Evolutionary conservation across 495 filamentous ascomycete species (phyloP), one percentile per base, ranked within the genome.

Genomic region (Podospora comata): DNA sequence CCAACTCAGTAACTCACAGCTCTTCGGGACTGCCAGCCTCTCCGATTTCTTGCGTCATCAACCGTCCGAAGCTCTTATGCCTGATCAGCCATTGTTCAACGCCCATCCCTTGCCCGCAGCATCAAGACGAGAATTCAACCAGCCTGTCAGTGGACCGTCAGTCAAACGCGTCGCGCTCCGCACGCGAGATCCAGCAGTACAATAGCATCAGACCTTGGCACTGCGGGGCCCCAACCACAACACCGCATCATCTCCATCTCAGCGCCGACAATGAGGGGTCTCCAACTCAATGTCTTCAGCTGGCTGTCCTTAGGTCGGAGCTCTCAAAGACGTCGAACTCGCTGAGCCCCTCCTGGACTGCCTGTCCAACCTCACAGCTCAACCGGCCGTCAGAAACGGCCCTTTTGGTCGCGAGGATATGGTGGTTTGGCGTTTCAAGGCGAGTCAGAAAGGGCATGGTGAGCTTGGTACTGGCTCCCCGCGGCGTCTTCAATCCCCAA

Each of bases 1-100:
- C 39, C 39, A 48, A 48, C 39, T 48, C 39, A 23, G 23, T 23
- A 23, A 16, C 39, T 9, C 30, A 16, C 39, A 13, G 39, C 39
- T 48, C 39, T 11, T 48, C 55, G 7, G 55, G 5, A 7, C 55
- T 58, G 55, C 55, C 55, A 58, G 55, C 55, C 55, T 48, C 55
- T 58, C 55, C 23, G 55, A 58, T 58, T 58, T 58, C 55, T 26
- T 58, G 55, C 55, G 55, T 58, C 55, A 58, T 58, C 55, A 15
- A 19, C 55, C 55, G 13, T 19, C 54, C 5, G 6, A 16, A 57
- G 0, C 18, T 57, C 54, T 39, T 11, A 39, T 39, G 34, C 34
- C 54, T 23, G 20, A 23, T 57, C 54, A 16, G 54, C 20, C 18
- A 57, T 18, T n/a, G 18, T 57, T 57, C 20, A 16, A 57, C 54